A percentile compares a stretch with the other conserved stretches of the same genome.
These are phyloP conservation scores for Aspergillus quadricinctus DNA, from an alignment of 2,329 filamentous ascomycete genomes.

Conservation along the genomic window DNA sequence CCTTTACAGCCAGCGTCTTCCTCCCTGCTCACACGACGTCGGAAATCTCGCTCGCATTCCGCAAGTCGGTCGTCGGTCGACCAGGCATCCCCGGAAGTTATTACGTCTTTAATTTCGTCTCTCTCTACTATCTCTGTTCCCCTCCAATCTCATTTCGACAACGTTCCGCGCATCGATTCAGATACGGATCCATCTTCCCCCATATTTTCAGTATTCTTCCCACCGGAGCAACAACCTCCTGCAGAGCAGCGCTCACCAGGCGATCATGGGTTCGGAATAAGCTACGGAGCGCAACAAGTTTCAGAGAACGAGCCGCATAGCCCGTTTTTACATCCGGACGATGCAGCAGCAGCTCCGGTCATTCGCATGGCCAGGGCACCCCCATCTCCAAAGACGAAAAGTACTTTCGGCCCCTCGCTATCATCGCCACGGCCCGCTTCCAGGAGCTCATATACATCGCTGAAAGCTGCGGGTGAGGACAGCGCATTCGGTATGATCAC, in stretches of 20 bases:
- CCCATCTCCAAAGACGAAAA: slow-evolving; percentile 71
- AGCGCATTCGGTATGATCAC: slow-evolving; percentile 37
- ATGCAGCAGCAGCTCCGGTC: slow-evolving; percentile 63
- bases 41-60: slow-evolving; percentile 40
- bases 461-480: slow-evolving; percentile 29
- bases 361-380: slow-evolving; percentile 78
- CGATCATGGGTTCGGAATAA: slow-evolving; percentile 59
- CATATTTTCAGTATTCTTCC: slow-evolving; percentile 23
- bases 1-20: slow-evolving; percentile 21
- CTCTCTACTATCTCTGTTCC: slow-evolving; percentile 59
- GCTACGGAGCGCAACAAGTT: slow-evolving; percentile 63
- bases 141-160: slow-evolving; percentile 66
- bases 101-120: slow-evolving; percentile 59
- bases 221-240: slow-evolving; percentile 21
- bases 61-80: slow-evolving; percentile 29
- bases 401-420: slow-evolving; percentile 28
- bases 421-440: slow-evolving; percentile 31
- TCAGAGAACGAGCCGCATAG: slow-evolving; percentile 50
- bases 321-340: slow-evolving; percentile 49
- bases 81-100: slow-evolving; percentile 46
- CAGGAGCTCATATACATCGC: slow-evolving; percentile 35
- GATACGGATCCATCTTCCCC: slow-evolving; percentile 37
- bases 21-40: slow-evolving; percentile 39
- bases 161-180: slow-evolving; percentile 42
- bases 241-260: slow-evolving; percentile 20